Evolutionary conservation across 2,329 filamentous ascomycete genomes (phyloP), one percentile per base, ranked within the genome.

Genomic region (Aureobasidium pullulans): DNA sequence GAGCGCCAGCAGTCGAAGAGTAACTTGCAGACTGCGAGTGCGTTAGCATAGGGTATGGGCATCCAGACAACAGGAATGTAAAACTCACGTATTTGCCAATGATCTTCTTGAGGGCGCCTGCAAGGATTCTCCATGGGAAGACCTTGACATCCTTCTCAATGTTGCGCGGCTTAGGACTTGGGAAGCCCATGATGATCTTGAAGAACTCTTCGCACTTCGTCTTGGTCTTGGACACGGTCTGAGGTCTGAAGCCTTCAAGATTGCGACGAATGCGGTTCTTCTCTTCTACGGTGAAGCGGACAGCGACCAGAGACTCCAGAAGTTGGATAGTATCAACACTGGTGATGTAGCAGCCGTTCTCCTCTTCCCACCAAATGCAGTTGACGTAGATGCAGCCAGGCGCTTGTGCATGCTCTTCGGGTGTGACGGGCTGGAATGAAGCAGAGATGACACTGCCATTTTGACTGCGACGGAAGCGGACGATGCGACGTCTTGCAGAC

Each of bases 131-230:
- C 94, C 94, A 99, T 4, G 91, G 88, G 70, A 97, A 99, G 11
- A 97, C 94, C 76, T 99, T 99, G 70, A 99, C 92, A 69, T 97
- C 93, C 77, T 99, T 99, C 78, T 97, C 94, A 64, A 99, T 99
- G 70, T 97, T 96, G 63, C 94, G 83, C 16, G 94, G 94, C 75
- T 97, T 97, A 1, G 94, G 94, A 62, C 88, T 89, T 11, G 91
- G 90, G 70, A 97, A 97, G 1, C 85, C 90, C 94, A 99, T 99
- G 75, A 99, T 97, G 67, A 96, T 82, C 77, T 96, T 96, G 84
- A 97, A 97, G 74, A 97, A 97, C 59, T 95, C 90, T 72, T 97
- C 93, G 71, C 89, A 96, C 61, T 97, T 1, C 15, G 85, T 70
- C 75, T 96, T 96, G 60, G 86, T 85, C 75, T 99, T 99, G 66